Base-by-base conservation (phyloP, 148 eudicot species). In the Polygonum maritimum region DNA sequence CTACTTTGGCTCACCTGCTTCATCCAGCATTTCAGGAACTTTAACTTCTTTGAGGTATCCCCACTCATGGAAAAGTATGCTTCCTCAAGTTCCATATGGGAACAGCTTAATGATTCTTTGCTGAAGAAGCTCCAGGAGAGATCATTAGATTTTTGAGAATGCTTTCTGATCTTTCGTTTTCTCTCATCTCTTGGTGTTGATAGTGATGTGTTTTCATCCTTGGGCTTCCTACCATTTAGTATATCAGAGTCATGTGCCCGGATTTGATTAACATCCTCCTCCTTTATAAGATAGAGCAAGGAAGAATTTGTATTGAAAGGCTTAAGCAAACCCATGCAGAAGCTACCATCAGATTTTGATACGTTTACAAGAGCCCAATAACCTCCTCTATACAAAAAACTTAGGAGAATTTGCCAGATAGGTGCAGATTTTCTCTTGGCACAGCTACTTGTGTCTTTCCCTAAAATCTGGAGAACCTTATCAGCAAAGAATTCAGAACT, bases 11-110 rank as follows among this genome's bases (percentile, higher is more conserved):
- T 76, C 26, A 90, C 82, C 84, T 94, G 96, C 76, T 89, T 92
- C 86, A 89, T 87, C 98, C 98, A 94, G 85, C 97, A 92, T 79
- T 84, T 89, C 21, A 94, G 74, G 83, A 94, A 92, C 83, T 89
- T 92, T 75, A 92, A 82, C 90, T 87, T 94, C 86, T 92, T 94
- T 63, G 93, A 89, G 39, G 75, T 75, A 55, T 78, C 84, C 60
- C 72, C 76, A 33, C 83, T 73, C 79, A 80, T 74, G 65, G 82
- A 74, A 62, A 85, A 81, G 79, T 86, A 94, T 74, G 92, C 86
- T 76, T 84, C 96, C 51, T 87, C 88, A 82, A 94, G 86, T 49
- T 89, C 91, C 83, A 94, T 77, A 74, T 81, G 60, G 47, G 84
- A 77, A 65, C 76, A 75, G 74, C 77, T 87, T 79, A 78, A 82